phyloP scores from a whole-genome alignment of 441 rosid species.

The Bruguiera hainesii region DNA sequence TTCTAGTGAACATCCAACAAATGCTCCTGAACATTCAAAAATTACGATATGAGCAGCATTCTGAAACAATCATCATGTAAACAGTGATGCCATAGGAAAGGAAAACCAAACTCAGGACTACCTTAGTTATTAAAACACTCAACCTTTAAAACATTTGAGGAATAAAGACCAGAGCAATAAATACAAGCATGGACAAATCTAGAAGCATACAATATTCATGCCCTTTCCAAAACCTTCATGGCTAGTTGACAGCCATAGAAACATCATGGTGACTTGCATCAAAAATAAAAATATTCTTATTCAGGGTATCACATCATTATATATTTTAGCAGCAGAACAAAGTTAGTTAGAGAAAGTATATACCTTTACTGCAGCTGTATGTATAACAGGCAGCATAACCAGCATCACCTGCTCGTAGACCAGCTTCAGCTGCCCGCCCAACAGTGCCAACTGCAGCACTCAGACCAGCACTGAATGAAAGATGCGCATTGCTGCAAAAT shows the following conservation, averaged over 20 bases:
- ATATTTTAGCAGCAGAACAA: background rate
- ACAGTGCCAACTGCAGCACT: conserved; percentile 83
- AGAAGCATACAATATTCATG: background rate
- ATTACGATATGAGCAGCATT: background rate
- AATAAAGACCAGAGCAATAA: background rate
- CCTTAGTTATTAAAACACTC: background rate
- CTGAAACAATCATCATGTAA: too few species aligned
- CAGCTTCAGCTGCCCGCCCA: conserved; percentile 89
- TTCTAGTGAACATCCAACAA: conserved; percentile 86
- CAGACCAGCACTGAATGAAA: conserved; percentile 84
- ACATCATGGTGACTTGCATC: background rate
- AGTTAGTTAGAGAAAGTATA: background rate
- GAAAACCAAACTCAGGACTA: background rate
- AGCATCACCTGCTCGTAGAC: conserved; percentile 85
- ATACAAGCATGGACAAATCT: too few species aligned
- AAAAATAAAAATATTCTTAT: background rate
- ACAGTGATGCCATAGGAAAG: background rate
- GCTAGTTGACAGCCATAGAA: background rate
- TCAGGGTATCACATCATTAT: background rate
- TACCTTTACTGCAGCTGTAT: conserved; percentile 98
- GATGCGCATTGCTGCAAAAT: conserved; percentile 79
- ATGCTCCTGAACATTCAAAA: conserved; percentile 61
- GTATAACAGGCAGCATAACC: conserved; percentile 97
- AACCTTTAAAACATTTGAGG: background rate
- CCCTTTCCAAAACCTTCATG: background rate